Evolutionary conservation across 1,139 yeast genomes (phyloP).

Genomic region (Fermentozyma sake): DNA sequence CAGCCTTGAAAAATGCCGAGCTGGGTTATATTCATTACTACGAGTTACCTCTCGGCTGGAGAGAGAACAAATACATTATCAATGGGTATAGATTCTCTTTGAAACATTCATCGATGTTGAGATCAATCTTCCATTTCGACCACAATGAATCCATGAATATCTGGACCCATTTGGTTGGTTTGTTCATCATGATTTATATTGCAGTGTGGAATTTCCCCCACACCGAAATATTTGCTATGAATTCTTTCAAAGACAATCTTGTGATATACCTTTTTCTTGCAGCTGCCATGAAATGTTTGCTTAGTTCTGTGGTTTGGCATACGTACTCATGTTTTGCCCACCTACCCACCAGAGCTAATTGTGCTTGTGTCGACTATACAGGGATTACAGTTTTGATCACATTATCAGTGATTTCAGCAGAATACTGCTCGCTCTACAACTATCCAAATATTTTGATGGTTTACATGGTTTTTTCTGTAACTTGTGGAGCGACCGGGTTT

Average conservation of each 20-base stretch:
- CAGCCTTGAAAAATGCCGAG: constrained; percentile 54
- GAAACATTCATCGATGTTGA: constrained; percentile 55
- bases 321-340: constrained; percentile 80
- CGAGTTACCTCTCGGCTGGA: constrained; percentile 88
- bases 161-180: constrained; percentile 86
- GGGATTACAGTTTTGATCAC: constrained; percentile 90
- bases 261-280: constrained; percentile 60
- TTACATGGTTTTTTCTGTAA: constrained; percentile 57
- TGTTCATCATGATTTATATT: constrained; percentile 52
- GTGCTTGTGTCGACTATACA: constrained; percentile 93
- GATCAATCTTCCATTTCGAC: constrained; percentile 49
- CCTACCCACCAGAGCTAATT: constrained; percentile 57
- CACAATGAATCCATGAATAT: constrained; percentile 93
- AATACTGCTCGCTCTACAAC: constrained; percentile 71
- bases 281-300: constrained; percentile 73
- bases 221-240: constrained; percentile 37
- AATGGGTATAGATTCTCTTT: constrained; percentile 82
- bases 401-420: constrained; percentile 84
- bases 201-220: constrained; percentile 60
- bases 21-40: constrained; percentile 63
- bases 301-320: constrained; percentile 86
- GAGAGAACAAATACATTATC: constrained; percentile 83
- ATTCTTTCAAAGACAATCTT: constrained; percentile 43
- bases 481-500: constrained; percentile 71
- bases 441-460: constrained; percentile 45